Evolutionary conservation across 495 filamentous ascomycete species (phyloP), one percentile per base, ranked within the genome.

Genomic region (Thozetella sp.): DNA sequence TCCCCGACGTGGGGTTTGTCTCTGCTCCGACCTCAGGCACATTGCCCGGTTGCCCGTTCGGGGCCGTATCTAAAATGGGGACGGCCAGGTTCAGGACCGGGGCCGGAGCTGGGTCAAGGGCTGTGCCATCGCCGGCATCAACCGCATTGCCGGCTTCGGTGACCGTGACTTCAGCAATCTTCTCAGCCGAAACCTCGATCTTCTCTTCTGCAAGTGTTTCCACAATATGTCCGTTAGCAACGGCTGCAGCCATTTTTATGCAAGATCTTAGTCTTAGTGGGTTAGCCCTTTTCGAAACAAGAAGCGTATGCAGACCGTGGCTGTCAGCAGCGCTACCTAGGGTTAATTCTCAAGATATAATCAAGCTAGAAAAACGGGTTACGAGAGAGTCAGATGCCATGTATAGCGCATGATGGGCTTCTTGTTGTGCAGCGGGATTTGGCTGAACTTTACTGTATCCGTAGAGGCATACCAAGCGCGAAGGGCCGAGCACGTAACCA

Each of bases 1-100:
- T 27, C 60, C 51, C 53, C 67, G 53, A 12, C 55, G 22, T n/a
- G 46, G 27, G 20, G 55, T 55, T 11, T 52, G 26, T 20, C 10
- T n/a, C 46, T 23, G 46, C 30, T 37, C 30, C 30, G 30, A 37
- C 9, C 9, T 9, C 30, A 6, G 30, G 30, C 30, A 17, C 9
- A 17, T 17, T 17, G 30, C 9, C 30, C 6, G 30, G 6, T 6
- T 6, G 3, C 51, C 20, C 48, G 20, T 19, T 25, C 22, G 30
- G 30, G 17, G 30, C 30, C 9, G 30, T 17, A 37, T 6, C 30
- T 17, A 17, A 37, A 37, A 17, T 17, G 30, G 30, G 30, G 6
- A 19, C 43, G 4, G 43, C 43, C 43, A n/a, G 43, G 43, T 15
- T 48, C 43, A n/a, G 9, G 43, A 4, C 43, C 10, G 43, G 43